Conservation (phyloP, 192 early-diverging fungal species). For the Dimargaris xerosporica region DNA sequence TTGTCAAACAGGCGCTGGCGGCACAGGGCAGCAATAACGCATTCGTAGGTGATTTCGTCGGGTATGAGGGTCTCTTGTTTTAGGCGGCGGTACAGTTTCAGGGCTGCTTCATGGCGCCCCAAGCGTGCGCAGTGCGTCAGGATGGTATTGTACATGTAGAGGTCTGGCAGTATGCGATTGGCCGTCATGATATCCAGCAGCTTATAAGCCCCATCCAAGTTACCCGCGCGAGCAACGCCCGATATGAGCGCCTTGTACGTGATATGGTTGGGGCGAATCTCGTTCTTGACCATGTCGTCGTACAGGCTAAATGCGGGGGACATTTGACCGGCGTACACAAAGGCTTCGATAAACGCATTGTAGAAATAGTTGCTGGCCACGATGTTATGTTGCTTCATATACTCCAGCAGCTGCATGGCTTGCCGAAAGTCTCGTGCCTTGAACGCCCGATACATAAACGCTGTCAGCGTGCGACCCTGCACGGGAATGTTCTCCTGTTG, state of each 20-base stretch:
- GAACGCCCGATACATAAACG: neutral
- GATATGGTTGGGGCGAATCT: neutral
- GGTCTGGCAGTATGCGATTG: neutral
- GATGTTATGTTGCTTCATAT: neutral
- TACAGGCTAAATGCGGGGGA: neutral
- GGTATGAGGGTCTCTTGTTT: neutral
- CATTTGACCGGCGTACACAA: constrained; percentile 6
- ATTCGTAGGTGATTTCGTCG: constrained; percentile 2
- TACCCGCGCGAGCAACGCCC: constrained; percentile 4
- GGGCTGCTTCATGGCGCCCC: neutral
- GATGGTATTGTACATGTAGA: constrained; percentile 6
- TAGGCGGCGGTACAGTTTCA: neutral
- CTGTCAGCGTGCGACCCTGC: neutral
- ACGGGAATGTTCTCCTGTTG: neutral
- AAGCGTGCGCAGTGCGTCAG: constrained; percentile 4
- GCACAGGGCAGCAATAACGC: neutral
- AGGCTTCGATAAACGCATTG: constrained; percentile 9
- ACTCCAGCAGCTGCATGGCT: neutral
- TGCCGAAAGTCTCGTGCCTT: constrained; percentile 4
- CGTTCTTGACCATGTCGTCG: constrained; percentile 8
- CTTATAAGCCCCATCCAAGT: neutral
- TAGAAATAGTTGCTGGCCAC: constrained; percentile 6
- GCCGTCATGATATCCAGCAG: constrained; percentile 2
- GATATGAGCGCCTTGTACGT: neutral
- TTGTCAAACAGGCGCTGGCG: neutral